A percentile compares a stretch with the other conserved stretches of the same genome.
Conservation (phyloP, 2,329 filamentous ascomycete genomes). For the Zasmidium cellare region DNA sequence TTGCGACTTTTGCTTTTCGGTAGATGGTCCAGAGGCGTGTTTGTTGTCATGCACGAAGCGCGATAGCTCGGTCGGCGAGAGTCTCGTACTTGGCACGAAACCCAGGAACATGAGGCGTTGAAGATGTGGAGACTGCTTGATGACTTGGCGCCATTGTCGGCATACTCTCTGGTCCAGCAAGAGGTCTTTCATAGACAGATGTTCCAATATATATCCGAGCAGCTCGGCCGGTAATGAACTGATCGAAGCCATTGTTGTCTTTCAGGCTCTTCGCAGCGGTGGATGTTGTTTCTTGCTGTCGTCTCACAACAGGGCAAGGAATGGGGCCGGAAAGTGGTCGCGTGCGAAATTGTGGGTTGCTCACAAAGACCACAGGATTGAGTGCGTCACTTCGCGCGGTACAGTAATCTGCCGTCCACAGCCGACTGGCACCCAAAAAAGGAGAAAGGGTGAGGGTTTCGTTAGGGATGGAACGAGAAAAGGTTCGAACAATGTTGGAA, state of each 20-base stretch:
- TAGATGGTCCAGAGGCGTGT: not conserved
- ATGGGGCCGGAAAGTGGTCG: not conserved
- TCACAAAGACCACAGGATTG: not conserved
- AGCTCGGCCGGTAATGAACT: slow-evolving; percentile 9
- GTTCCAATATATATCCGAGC: slow-evolving; percentile 14
- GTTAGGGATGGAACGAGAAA: no score
- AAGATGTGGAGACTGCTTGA: slow-evolving; percentile 10
- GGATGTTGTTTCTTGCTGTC: not conserved
- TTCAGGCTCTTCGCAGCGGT: not conserved
- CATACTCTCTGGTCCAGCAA: slow-evolving; percentile 13
- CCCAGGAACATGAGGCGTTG: slow-evolving; percentile 11
- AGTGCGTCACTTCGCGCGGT: not conserved
- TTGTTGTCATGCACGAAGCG: slow-evolving; percentile 8
- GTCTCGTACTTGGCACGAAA: slow-evolving; percentile 5
- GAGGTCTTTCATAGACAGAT: slow-evolving; percentile 15
- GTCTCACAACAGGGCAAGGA: not conserved
- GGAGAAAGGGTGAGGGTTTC: not conserved
- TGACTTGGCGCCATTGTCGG: slow-evolving; percentile 12
- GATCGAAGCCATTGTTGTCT: slow-evolving; percentile 2
- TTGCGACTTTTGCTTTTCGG: not conserved
- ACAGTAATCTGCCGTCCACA: not conserved
- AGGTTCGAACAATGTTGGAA: no score
- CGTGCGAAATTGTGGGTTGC: not conserved
- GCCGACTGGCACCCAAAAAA: not conserved
- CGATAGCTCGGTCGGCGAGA: slow-evolving; percentile 1